Base-by-base conservation (phyloP, 169 alveolate species). In the Plasmodium relictum region DNA sequence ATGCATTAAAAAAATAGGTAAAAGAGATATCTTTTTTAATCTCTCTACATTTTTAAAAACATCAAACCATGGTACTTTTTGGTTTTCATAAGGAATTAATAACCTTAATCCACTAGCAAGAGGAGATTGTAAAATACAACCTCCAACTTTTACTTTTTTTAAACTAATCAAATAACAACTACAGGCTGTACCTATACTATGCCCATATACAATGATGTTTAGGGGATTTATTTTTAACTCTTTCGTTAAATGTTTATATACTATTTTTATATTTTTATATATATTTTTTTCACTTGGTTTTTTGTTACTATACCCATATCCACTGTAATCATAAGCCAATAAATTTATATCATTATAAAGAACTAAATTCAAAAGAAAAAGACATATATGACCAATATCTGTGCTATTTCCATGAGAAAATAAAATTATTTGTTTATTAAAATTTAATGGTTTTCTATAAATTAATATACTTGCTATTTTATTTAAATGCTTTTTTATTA, bases 351-450 rank as follows among this genome's bases (percentile, higher is more conserved):
- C 85, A 18, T 80, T 86, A n/a, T 74, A 63, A n/a, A 26, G 9
- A 54, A 95, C 73, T 37, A 96, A 39, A 39, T 92, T 93, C 22
- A 93, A 45, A 65, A 73, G 91, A 39, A 74, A 39, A 85, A 78
- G 90, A 22, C 86, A 83, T 94, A 92, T 92, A 70, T 91, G 74
- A n/a, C 98, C 98, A 20, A 97, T 88, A 72, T 97, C 98, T 22
- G 98, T 94, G 92, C 95, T 93, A 89, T 97, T 97, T 20, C 98
- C 98, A 89, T 97, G 98, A 24, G 97, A 93, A 85, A 88, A 97
- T 16, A 97, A 78, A 48, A 97, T 74, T 41, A 92, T 88, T 42
- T 76, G 93, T 44, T 90, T 87, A 72, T 70, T 69, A 26, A 73
- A 70, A 22, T 87, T 72, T 14, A 44, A 62, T 59, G 74, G 74